Conservation (phyloP, 768 basidiomycete genomes). For the Tricholoma matsutake region DNA sequence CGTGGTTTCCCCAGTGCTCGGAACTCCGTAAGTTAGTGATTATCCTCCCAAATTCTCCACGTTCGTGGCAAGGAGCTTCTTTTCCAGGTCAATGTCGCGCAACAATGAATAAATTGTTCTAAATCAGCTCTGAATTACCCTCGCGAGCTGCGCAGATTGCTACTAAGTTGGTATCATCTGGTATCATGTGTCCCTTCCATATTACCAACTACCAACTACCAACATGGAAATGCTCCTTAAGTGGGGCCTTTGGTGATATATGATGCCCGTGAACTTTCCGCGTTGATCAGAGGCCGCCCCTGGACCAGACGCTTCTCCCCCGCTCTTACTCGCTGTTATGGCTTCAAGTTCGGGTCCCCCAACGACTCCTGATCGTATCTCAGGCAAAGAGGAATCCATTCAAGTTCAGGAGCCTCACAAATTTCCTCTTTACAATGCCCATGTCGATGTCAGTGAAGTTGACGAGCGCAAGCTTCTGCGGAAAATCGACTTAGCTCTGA, state of each 20-base stretch:
- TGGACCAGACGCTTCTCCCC: not conserved
- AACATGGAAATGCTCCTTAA: not conserved
- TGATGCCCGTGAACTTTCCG: not conserved
- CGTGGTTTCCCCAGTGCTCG: not conserved
- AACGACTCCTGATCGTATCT: constrained; percentile 13
- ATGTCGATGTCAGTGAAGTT: constrained; percentile 55
- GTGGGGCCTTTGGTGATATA: not conserved
- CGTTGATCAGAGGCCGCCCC: not conserved
- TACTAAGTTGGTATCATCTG: too few species aligned
- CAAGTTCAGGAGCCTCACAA: constrained; percentile 18
- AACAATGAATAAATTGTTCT: not conserved
- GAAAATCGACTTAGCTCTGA: constrained; percentile 64
- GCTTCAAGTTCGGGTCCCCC: constrained; percentile 6
- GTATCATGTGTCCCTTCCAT: not conserved
- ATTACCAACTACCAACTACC: not conserved
- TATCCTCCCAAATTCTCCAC: not conserved
- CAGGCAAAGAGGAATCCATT: constrained; percentile 33
- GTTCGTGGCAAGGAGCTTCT: not conserved
- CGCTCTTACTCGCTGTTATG: not conserved
- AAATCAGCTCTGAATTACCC: not conserved
- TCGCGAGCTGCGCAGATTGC: not conserved
- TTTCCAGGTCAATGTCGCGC: not conserved
- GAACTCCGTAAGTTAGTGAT: not conserved
- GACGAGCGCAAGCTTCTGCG: constrained; percentile 69
- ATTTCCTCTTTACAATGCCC: constrained; percentile 38